A percentile compares a stretch with the other conserved stretches of the same genome.
phyloP scores from a whole-genome alignment of 2,329 filamentous ascomycete genomes.

The Cladosporium sp. region DNA sequence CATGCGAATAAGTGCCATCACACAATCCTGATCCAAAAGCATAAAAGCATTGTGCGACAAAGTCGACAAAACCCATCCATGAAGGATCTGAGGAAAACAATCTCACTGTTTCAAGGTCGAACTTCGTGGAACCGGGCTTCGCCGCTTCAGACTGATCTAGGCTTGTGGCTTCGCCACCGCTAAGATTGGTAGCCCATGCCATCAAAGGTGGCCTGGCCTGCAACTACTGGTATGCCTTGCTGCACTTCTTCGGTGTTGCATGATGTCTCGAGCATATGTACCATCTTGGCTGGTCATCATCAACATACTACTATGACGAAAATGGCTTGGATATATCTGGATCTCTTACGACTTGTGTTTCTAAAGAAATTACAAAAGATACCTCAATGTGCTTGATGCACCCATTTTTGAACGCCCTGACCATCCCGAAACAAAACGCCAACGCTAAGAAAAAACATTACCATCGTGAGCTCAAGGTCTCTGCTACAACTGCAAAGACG shows the following conservation, averaged over 20 bases:
- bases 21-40: too few relatives aligned
- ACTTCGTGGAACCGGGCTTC: constrained; percentile 2
- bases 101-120: neutral
- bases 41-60: too few relatives aligned
- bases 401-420: neutral
- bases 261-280: too few relatives aligned
- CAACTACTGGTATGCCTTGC: neutral
- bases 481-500: neutral
- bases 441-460: constrained; percentile 6
- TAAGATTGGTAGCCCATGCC: neutral
- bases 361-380: neutral
- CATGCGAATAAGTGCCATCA: too few relatives aligned
- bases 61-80: too few relatives aligned
- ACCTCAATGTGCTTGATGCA: neutral
- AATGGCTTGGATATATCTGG: neutral
- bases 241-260: too few relatives aligned
- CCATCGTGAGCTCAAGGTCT: neutral
- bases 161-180: neutral
- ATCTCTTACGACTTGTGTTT: neutral
- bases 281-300: too few relatives aligned
- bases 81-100: neutral
- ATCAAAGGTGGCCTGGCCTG: neutral
- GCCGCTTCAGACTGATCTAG: neutral
- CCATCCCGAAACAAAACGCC: neutral
- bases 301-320: neutral